These are phyloP conservation scores for Spinacia oleracea DNA, from an alignment of 179 eudicot species.

Conservation along the genomic window DNA sequence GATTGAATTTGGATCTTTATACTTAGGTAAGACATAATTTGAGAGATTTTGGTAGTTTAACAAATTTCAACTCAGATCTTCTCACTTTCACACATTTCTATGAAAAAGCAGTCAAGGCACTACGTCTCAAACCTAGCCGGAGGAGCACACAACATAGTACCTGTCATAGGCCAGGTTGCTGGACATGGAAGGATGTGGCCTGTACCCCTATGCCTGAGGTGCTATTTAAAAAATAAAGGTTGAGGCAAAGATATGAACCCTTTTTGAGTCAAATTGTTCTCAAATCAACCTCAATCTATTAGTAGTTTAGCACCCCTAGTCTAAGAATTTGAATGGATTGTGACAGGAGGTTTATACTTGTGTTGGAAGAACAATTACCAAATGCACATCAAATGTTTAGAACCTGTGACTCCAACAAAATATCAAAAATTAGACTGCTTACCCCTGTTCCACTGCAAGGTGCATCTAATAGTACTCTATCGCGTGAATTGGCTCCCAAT, in stretches of 20 bases:
- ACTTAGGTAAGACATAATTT: no score
- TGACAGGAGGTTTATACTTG: neutral
- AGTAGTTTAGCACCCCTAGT: neutral
- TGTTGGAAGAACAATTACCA: neutral
- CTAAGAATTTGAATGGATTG: neutral
- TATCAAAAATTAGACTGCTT: slow-evolving; percentile 18
- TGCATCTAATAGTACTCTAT: slow-evolving; percentile 89
- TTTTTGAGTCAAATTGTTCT: neutral
- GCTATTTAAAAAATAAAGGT: neutral
- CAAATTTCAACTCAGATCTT: no score
- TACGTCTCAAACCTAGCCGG: no score
- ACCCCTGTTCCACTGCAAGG: slow-evolving; percentile 99
- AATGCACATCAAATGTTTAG: neutral
- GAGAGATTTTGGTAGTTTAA: no score
- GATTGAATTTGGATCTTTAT: no score
- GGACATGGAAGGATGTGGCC: no score
- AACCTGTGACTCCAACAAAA: neutral
- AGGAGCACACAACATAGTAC: no score
- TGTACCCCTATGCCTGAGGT: no score
- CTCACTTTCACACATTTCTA: no score
- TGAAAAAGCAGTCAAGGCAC: no score
- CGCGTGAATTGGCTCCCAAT: slow-evolving; percentile 76
- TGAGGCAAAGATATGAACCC: neutral
- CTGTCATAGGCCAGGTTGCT: no score
- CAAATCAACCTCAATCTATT: neutral